Base-by-base conservation (phyloP, 2,329 filamentous ascomycete species). In the Aspergillus neotritici region DNA sequence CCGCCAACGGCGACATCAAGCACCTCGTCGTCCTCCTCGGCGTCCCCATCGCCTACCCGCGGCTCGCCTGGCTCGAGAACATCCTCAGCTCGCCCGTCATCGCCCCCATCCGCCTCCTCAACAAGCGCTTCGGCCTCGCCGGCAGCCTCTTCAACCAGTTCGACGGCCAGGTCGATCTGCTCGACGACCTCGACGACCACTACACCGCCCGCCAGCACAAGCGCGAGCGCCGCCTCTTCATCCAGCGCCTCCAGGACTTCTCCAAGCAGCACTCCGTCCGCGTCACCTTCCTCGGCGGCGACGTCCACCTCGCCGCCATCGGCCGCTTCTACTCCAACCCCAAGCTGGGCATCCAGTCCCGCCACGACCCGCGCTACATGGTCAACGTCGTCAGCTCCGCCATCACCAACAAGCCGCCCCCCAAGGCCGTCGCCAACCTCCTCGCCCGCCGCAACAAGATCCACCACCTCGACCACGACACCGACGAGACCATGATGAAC, bases 61-160 rank as follows among this genome's bases (percentile, higher is more conserved):
- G 91, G 55, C 75, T 96, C 41, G 93, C 90, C n/a, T 96, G 91
- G 91, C 76, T 96, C 4, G 91, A 97, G 64, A 96, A 95, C 59
- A 86, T 96, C 45, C 79, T 97, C 55, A 78, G 79, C 12, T 94
- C 87, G 48, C 90, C 91, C 0, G 55, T 96, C 16, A 90, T 96
- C 60, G 89, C 85, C 0, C 89, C 90, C 0, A 81, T 96, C 61
- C 90, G 89, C 59, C 83, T 97, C 50, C 65, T 96, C 56, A 93
- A 95, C 72, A 86, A 90, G 64, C 81, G 90, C 17, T 94, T 97
- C 53, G 91, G 91, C 44, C 69, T 95, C 34, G 85, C 85, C 4
- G 90, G 89, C 37, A 81, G 82, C 40, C 74, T 96, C 34, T 95
- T 97, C 75, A 97, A 97, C 66, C 79, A 88, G 44, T 96, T 97